phyloP scores from a whole-genome alignment of 345 rosid species.

The Rubroshorea leprosula region DNA sequence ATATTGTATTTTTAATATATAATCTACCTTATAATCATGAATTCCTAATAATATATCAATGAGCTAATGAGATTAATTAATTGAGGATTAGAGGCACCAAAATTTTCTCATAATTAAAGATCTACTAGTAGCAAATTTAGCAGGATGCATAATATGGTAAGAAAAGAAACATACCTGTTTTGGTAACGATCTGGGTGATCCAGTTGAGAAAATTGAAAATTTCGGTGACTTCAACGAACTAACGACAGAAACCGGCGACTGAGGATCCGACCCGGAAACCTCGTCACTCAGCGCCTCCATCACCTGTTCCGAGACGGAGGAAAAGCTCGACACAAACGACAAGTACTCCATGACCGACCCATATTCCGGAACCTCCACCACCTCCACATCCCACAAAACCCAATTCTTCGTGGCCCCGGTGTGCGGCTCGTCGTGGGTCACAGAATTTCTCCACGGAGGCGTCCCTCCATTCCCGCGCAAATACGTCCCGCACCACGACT shows the following conservation, averaged over 20 bases:
- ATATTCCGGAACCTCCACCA: constrained; percentile 28
- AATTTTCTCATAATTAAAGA: too few relatives aligned
- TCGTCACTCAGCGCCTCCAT: constrained; percentile 39
- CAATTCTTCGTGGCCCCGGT: constrained; percentile 50
- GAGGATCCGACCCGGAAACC: constrained; percentile 25
- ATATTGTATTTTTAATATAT: too few relatives aligned
- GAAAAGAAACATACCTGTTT: constrained; percentile 39
- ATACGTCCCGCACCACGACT: constrained; percentile 64
- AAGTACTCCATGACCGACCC: constrained; percentile 22
- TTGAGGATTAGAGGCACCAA: too few relatives aligned
- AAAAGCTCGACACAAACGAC: constrained; percentile 55
- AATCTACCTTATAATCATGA: too few relatives aligned
- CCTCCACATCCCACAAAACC: constrained; percentile 80
- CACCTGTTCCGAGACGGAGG: constrained; percentile 29
- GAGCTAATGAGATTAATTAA: too few relatives aligned
- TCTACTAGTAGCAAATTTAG: too few relatives aligned
- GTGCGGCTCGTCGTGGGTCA: constrained; percentile 81
- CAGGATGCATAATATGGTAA: neutral
- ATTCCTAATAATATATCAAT: too few relatives aligned
- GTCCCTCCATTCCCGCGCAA: constrained; percentile 82
- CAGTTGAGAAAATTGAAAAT: constrained; percentile 31
- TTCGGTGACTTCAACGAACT: constrained; percentile 33
- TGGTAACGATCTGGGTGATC: constrained; percentile 33
- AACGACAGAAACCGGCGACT: constrained; percentile 34
- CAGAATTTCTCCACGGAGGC: constrained; percentile 88